A percentile compares a stretch with the other conserved stretches of the same genome.
These are phyloP conservation scores for Hypomyces perniciosus DNA, from an alignment of 2,329 filamentous ascomycete species.

Conservation along the genomic window DNA sequence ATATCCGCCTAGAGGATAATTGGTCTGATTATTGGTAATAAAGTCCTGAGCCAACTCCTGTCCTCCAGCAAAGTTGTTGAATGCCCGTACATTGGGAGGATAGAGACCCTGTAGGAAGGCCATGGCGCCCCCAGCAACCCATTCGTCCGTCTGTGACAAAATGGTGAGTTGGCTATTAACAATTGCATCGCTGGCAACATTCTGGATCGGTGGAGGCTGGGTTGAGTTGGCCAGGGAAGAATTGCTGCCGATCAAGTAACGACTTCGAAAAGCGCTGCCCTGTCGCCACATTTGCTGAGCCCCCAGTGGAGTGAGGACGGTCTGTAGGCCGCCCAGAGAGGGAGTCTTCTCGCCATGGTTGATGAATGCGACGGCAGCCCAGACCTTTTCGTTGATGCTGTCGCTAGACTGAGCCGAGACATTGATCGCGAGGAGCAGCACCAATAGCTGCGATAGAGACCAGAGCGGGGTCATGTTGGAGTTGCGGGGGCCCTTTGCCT, in stretches of 20 bases:
- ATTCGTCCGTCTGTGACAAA: conserved; percentile 35
- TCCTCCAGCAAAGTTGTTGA: conserved; percentile 24
- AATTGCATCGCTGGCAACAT: conserved; percentile 38
- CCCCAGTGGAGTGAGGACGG: conserved; percentile 45
- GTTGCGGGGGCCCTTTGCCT: background rate
- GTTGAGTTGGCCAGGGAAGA: conserved; percentile 22
- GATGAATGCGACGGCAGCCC: conserved; percentile 44
- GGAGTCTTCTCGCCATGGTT: conserved; percentile 51
- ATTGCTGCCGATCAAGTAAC: conserved; percentile 37
- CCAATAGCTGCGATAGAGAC: background rate
- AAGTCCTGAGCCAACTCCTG: conserved; percentile 38
- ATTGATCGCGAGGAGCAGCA: conserved; percentile 17
- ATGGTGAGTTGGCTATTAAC: conserved; percentile 43
- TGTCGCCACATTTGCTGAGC: conserved; percentile 47
- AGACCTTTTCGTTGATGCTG: conserved; percentile 36
- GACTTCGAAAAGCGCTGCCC: conserved; percentile 41
- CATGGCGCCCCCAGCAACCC: conserved; percentile 59
- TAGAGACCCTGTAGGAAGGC: conserved; percentile 84
- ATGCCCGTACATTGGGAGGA: conserved; percentile 52
- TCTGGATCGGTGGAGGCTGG: conserved; percentile 33
- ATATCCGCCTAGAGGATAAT: conserved; percentile 69
- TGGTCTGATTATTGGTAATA: conserved; percentile 36
- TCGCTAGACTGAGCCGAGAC: conserved; percentile 25
- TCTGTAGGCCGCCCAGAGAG: conserved; percentile 20
- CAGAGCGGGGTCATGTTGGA: conserved; percentile 4